Percentiles rank a stretch among this genome's conserved stretches.
Conservation (phyloP, 1,139 yeast species). For the Wickerhamomyces sp. region DNA sequence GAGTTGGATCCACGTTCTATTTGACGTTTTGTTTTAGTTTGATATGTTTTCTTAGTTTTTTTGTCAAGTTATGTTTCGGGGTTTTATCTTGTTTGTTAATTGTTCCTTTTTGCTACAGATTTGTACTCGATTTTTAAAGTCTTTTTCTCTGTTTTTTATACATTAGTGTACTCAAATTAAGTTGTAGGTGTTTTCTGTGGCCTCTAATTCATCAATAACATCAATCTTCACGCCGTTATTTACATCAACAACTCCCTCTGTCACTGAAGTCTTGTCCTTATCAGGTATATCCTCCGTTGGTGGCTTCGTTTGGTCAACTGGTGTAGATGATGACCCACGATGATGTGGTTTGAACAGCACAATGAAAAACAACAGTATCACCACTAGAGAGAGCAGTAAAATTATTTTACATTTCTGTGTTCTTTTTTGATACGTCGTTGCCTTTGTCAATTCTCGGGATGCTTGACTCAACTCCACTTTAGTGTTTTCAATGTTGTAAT, state of each 20-base stretch:
- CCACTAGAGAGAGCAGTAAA: conserved; percentile 62
- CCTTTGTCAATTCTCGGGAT: conserved; percentile 69
- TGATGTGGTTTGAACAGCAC: conserved; percentile 63
- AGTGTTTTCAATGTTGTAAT: conserved; percentile 80
- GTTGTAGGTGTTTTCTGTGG: no score
- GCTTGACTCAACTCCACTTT: conserved; percentile 72
- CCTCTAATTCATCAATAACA: no score
- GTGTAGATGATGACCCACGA: conserved; percentile 4
- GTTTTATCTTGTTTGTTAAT: no score
- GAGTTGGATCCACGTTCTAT: no score
- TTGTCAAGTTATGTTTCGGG: no score
- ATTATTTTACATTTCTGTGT: conserved; percentile 90
- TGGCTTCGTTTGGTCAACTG: conserved; percentile 1
- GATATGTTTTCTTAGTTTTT: no score
- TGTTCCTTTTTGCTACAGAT: no score
- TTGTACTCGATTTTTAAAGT: no score
- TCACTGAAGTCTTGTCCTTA: conserved; percentile 6
- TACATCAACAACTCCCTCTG: no score
- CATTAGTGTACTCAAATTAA: no score
- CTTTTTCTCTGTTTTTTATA: no score
- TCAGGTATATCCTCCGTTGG: conserved; percentile 8
- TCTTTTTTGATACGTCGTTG: conserved; percentile 76
- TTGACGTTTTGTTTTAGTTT: no score
- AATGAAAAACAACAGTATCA: conserved; percentile 64
- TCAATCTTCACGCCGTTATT: not conserved